Conservation (phyloP, 1,284 basidiomycete genomes). For the Porogramme epimiltina region DNA sequence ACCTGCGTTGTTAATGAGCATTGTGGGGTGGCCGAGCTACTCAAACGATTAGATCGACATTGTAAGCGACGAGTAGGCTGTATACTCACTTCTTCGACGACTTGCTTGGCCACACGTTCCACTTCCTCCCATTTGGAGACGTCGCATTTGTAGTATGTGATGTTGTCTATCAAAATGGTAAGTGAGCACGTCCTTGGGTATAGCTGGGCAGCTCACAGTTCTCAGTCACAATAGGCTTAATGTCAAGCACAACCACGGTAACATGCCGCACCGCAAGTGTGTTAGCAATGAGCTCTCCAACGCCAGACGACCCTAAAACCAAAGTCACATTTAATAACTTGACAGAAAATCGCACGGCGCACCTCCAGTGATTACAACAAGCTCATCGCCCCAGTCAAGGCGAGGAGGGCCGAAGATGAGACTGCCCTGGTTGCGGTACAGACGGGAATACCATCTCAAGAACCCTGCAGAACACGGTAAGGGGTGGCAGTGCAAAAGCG, state of each 20-base stretch:
- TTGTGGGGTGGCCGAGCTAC: conserved; percentile 85
- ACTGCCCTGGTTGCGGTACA: conserved; percentile 75
- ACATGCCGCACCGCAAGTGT: conserved; percentile 82
- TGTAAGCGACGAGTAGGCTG: neutral
- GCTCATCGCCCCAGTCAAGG: conserved; percentile 83
- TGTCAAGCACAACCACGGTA: conserved; percentile 83
- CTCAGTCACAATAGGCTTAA: conserved; percentile 74
- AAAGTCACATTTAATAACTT: neutral
- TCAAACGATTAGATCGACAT: neutral
- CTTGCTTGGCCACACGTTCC: conserved; percentile 64
- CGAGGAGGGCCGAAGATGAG: conserved; percentile 58
- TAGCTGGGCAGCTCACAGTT: conserved; percentile 56
- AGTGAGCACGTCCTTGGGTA: neutral
- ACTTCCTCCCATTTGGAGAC: conserved; percentile 88
- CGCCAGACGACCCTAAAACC: conserved; percentile 76
- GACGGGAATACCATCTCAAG: conserved; percentile 64
- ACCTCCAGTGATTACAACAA: conserved; percentile 91
- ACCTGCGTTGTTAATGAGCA: conserved; percentile 96
- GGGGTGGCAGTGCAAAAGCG: neutral
- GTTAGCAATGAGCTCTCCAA: conserved; percentile 85
- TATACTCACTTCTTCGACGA: conserved; percentile 72
- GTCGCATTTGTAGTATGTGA: conserved; percentile 85
- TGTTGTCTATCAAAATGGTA: conserved; percentile 58
- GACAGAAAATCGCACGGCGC: neutral
- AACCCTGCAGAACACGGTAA: conserved; percentile 49